Percentiles rank a stretch among this genome's conserved stretches.
phyloP scores from a whole-genome alignment of 2,329 filamentous ascomycete species.

The Neofusicoccum sp. region DNA sequence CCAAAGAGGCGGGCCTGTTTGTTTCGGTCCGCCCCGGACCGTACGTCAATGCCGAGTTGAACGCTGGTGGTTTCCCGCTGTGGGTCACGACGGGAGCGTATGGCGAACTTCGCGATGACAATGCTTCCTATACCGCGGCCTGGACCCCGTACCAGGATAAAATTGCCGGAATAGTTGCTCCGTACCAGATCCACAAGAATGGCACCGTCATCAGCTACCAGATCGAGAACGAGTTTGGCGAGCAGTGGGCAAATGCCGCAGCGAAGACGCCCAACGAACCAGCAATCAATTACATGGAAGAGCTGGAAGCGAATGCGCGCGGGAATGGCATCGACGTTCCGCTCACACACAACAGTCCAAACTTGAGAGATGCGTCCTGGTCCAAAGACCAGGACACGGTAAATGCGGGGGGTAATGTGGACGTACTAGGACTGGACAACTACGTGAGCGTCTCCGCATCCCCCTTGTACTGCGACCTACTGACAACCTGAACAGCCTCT shows the following conservation, averaged over 20 bases:
- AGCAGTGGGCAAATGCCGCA: constrained; percentile 38
- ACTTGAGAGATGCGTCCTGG: constrained; percentile 59
- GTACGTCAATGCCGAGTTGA: constrained; percentile 64
- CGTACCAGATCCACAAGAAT: constrained; percentile 57
- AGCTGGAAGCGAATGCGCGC: constrained; percentile 53
- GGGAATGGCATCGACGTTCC: constrained; percentile 59
- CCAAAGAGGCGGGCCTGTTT: constrained; percentile 55
- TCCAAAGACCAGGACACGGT: constrained; percentile 56
- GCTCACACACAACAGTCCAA: constrained; percentile 59
- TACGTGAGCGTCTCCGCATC: constrained; percentile 31
- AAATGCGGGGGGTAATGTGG: constrained; percentile 52
- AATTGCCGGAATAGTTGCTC: constrained; percentile 52
- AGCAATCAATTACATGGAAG: constrained; percentile 56
- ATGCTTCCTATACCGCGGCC: constrained; percentile 52
- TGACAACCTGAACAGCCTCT: constrained; percentile 24
- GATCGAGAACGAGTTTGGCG: constrained; percentile 56
- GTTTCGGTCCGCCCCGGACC: constrained; percentile 58
- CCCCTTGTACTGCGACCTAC: background rate
- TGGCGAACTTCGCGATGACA: constrained; percentile 53
- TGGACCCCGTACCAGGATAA: constrained; percentile 55
- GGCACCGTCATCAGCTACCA: constrained; percentile 57
- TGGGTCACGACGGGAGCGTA: constrained; percentile 63
- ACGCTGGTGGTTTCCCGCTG: constrained; percentile 60
- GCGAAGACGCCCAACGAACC: constrained; percentile 48
- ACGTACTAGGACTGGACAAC: constrained; percentile 53